These are phyloP conservation scores for Vigna nakashimae DNA, from an alignment of 306 rosid species.

Conservation along the genomic window DNA sequence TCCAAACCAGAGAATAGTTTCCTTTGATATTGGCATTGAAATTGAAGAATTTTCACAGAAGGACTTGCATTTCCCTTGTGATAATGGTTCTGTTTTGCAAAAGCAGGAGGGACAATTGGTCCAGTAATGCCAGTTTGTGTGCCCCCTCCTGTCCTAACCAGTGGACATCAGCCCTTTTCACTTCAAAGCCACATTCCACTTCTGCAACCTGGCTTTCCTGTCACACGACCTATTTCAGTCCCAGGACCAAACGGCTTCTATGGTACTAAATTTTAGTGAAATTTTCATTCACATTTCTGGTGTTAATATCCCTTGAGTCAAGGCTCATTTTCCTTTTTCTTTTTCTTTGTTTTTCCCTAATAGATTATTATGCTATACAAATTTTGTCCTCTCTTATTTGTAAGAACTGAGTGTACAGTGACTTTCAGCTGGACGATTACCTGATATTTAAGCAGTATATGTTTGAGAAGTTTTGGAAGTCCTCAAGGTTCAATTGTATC, in stretches of 20 bases:
- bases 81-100: conserved; percentile 27
- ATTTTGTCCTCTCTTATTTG: conserved; percentile 44
- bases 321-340: conserved; percentile 10
- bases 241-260: conserved; percentile 66
- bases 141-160: conserved; percentile 61
- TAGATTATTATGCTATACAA: conserved; percentile 11
- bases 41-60: conserved; percentile 9
- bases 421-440: conserved; percentile 18
- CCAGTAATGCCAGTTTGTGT: conserved; percentile 69
- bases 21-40: conserved; percentile 17
- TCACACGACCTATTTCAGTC: conserved; percentile 57
- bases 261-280: conserved; percentile 55
- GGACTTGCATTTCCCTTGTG: neutral
- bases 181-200: conserved; percentile 66
- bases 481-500: conserved; percentile 38
- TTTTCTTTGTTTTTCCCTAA: neutral
- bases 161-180: conserved; percentile 64
- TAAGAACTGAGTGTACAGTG: conserved; percentile 48
- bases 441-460: conserved; percentile 32
- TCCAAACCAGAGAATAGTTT: too few species aligned
- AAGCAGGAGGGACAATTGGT: conserved; percentile 64
- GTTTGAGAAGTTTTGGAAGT: conserved; percentile 29
- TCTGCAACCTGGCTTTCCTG: conserved; percentile 66
- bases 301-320: conserved; percentile 24
- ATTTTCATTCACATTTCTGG: conserved; percentile 23